Evolutionary conservation across 495 filamentous ascomycete genomes (phyloP).

Genomic region (Pyronema domesticum): DNA sequence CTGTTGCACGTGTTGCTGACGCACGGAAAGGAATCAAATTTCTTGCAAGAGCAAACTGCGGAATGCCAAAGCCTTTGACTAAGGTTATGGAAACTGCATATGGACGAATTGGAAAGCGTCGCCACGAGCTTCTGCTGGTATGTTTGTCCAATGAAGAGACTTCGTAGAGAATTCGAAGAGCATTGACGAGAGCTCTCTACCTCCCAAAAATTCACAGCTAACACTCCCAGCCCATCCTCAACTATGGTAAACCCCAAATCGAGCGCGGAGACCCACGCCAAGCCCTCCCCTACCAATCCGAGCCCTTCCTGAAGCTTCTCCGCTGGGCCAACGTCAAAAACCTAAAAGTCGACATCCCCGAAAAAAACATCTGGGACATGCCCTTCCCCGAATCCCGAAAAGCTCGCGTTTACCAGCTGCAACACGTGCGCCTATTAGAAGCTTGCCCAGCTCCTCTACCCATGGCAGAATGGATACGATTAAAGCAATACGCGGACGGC

Average conservation of each 20-base stretch:
- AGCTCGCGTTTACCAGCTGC: conserved; percentile 40
- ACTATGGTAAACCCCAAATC: background rate
- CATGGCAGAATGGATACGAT: conserved; percentile 40
- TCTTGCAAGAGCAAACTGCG: conserved; percentile 45
- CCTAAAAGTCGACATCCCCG: conserved; percentile 37
- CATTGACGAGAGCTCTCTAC: conserved; percentile 9
- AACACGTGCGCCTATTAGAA: conserved; percentile 39
- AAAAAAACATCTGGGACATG: conserved; percentile 44
- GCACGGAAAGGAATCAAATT: conserved; percentile 26
- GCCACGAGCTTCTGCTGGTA: conserved; percentile 39
- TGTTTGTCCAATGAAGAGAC: conserved; percentile 18
- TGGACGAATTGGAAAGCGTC: conserved; percentile 53
- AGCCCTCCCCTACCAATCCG: conserved; percentile 10
- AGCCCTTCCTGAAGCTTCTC: conserved; percentile 18
- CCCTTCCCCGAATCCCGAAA: conserved; percentile 35
- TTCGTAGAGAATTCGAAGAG: too few species aligned
- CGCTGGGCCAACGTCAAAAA: conserved; percentile 25
- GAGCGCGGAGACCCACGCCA: conserved; percentile 10
- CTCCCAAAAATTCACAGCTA: background rate
- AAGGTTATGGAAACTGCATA: conserved; percentile 51
- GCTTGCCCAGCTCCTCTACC: conserved; percentile 58
- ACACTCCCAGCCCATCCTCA: conserved; percentile 3
- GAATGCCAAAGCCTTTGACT: conserved; percentile 41
- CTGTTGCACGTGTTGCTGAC: conserved; percentile 14
- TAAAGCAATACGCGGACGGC: conserved; percentile 43